phyloP scores from a whole-genome alignment of 2,329 filamentous ascomycete genomes.

The Aquanectria penicillioides region DNA sequence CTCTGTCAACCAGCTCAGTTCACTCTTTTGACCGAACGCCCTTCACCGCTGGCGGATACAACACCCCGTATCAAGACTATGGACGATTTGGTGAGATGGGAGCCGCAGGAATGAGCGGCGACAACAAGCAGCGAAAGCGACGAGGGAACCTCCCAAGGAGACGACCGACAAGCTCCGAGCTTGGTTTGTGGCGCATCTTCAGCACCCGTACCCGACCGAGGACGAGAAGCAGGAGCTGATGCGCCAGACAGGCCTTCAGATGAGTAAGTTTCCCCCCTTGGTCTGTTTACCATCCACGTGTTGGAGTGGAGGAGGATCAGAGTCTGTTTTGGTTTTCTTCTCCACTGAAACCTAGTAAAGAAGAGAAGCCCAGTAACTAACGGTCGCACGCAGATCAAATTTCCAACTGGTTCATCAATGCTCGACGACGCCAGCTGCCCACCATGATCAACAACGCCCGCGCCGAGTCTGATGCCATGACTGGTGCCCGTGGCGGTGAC shows the following conservation, averaged over 20 bases:
- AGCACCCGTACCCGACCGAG: constrained; percentile 87
- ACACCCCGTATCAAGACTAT: constrained; percentile 54
- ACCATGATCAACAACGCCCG: constrained; percentile 67
- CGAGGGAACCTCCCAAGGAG: constrained; percentile 92
- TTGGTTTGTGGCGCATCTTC: constrained; percentile 82
- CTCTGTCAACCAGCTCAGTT: constrained; percentile 56
- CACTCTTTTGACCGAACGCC: constrained; percentile 56
- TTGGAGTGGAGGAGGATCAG: neutral
- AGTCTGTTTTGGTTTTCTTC: too few species aligned
- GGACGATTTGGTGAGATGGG: constrained; percentile 55
- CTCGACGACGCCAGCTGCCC: constrained; percentile 72
- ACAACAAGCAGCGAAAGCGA: constrained; percentile 68
- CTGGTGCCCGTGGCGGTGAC: constrained; percentile 46
- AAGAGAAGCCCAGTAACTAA: too few species aligned
- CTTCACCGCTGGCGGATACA: constrained; percentile 54
- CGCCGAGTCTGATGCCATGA: constrained; percentile 61
- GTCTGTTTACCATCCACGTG: neutral
- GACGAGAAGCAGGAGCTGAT: constrained; percentile 88
- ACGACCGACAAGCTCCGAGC: constrained; percentile 82
- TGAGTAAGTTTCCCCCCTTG: constrained; percentile 67
- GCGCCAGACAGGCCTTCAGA: constrained; percentile 77
- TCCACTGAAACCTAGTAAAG: too few species aligned
- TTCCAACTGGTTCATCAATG: constrained; percentile 86
- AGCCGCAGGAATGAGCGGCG: constrained; percentile 50
- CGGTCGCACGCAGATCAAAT: constrained; percentile 65